phyloP scores from a whole-genome alignment of 495 filamentous ascomycete species.

The Lepidopterella palustris region DNA sequence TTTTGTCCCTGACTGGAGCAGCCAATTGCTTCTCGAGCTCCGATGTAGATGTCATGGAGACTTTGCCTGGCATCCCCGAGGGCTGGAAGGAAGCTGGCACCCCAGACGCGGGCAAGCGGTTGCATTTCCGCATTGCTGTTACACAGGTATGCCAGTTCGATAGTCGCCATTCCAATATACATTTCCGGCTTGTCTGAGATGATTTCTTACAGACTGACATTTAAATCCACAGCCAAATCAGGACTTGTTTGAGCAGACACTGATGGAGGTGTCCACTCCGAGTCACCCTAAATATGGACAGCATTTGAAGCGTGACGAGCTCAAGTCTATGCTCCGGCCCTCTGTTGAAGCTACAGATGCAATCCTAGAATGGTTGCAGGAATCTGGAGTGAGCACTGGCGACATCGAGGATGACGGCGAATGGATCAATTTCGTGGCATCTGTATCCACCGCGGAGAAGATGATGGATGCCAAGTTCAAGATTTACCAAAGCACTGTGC shows the following conservation, averaged over 20 bases:
- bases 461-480: conserved; percentile 35
- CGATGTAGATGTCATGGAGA: conserved; percentile 15
- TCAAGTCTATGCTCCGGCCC: conserved; percentile 32
- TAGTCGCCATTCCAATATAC: not conserved
- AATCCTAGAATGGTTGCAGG: conserved; percentile 30
- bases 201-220: not conserved
- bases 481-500: conserved; percentile 27
- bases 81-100: conserved; percentile 31
- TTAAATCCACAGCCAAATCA: conserved; percentile 43
- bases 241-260: conserved; percentile 51
- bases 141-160: conserved; percentile 19
- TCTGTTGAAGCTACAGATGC: conserved; percentile 18
- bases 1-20: conserved; percentile 20
- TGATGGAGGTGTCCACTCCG: conserved; percentile 59
- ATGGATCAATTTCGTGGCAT: conserved; percentile 35
- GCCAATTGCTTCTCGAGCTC: conserved; percentile 11
- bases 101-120: conserved; percentile 18
- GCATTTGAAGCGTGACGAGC: conserved; percentile 52
- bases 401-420: conserved; percentile 32
- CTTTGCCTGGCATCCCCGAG: conserved; percentile 25
- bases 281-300: conserved; percentile 54
- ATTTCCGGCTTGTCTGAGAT: not conserved
- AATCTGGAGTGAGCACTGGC: conserved; percentile 21
- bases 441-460: conserved; percentile 30
- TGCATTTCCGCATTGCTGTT: conserved; percentile 36